Evolutionary conservation across 345 rosid genomes (phyloP), one percentile per base, ranked within the genome.

Genomic region (Mangifera indica): DNA sequence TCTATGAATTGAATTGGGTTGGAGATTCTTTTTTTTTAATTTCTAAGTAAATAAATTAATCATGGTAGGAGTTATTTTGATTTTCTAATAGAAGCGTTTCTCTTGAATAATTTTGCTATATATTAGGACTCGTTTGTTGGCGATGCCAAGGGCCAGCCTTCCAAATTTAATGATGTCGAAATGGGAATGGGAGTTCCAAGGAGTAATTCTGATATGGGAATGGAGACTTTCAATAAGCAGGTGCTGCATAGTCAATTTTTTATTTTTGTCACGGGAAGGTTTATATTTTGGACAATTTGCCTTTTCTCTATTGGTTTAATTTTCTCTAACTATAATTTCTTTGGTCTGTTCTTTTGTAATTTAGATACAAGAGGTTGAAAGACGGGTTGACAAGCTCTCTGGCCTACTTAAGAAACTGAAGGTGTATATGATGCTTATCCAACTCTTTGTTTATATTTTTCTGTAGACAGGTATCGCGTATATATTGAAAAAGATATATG

Each of bases 171-270:
- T 60, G 94, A 85, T 74, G 76, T 89, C 3, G 94, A 89, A 78
- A 89, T 89, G 94, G 90, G 94, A 63, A 49, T 40, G 45, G 81
- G 40, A 54, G 62, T 34, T 67, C 75, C 88, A 0, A 76, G 80
- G 67, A 77, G 82, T 69, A 85, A 70, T 81, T 78, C 90, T 0
- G 89, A 88, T 58, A 70, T 78, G 82, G 94, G 91, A 76, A 81
- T 87, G 83, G 89, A 86, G 58, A 78, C 86, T 80, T 89, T 89
- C 82, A 76, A 84, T 70, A 86, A 81, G 82, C 90, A 89, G 90
- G 94, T 86, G 64, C 65, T 29, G 26, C 34, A 10, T 53, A 20
- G 57, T 45, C 53, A 5, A n/a, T n/a, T n/a, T n/a, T 10, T 18
- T 22, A 45, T 58, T 60, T 53, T 26, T 20, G 46, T 65, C 18